Evolutionary conservation across 345 rosid genomes (phyloP), one percentile per base, ranked within the genome.

Genomic region (Clarkia xantiana): DNA sequence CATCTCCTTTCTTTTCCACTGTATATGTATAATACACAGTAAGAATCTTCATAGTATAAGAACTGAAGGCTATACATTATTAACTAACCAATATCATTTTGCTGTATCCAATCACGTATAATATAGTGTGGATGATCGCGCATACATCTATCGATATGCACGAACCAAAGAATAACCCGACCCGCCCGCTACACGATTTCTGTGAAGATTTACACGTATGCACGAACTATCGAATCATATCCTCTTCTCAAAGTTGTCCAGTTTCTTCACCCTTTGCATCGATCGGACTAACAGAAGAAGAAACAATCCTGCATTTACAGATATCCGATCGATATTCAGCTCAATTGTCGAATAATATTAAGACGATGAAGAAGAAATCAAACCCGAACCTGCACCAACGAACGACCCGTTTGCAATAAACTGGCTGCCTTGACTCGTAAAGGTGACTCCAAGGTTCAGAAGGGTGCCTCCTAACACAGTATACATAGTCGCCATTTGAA

Each of bases 211-310:
- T 29, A 29, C 36, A n/a, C n/a, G n/a, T n/a, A n/a, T n/a, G n/a
- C n/a, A n/a, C n/a, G n/a, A n/a, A 22, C 25, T 5, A 22, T 22
- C 25, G 45, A 40, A 60, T 79, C 73, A 90, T 53, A 90, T 72
- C 97, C 82, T 90, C 74, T 83, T 90, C 86, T 90, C 95, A 47
- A 86, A 81, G 62, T 90, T 81, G 11, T 86, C 91, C 4, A 86
- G 91, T 56, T 5, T 77, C 65, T 75, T 79, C 71, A 83, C 86
- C 69, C 80, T 67, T 47, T 73, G 81, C 93, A 91, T 91, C 4
- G 94, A 81, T 66, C 83, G 63, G 43, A 81, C 17, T 12, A 86
- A 39, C 70, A 83, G 55, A 12, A 58, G 14, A 62, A 86, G 60
- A 67, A 81, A 86, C 34, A 79, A 70, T 40, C 93, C 96, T 90